Evolutionary conservation across 768 basidiomycete genomes (phyloP).

Genomic region (Termitomyces eurrhizus): DNA sequence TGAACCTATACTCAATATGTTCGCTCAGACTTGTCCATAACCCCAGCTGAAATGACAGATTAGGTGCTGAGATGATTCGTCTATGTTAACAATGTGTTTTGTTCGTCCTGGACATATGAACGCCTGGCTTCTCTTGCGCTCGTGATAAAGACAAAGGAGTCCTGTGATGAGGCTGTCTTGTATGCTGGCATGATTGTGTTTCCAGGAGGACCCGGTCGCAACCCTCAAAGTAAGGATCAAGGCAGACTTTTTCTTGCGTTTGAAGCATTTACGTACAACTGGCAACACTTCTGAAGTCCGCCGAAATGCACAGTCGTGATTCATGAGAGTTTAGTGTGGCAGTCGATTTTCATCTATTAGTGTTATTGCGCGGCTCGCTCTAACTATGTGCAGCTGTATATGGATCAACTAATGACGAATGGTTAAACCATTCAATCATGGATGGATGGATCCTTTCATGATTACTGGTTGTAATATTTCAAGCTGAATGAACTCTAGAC

Average conservation of each 20-base stretch:
- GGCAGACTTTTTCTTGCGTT: neutral
- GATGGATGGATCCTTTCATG: neutral
- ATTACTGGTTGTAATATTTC: neutral
- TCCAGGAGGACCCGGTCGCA: neutral
- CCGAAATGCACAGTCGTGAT: neutral
- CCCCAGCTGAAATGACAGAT: neutral
- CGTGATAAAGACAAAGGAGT: too few relatives aligned
- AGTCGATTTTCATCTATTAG: neutral
- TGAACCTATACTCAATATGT: neutral
- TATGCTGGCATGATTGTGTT: neutral
- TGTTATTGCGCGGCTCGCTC: neutral
- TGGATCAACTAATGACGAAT: neutral
- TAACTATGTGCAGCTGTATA: neutral
- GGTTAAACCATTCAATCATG: neutral
- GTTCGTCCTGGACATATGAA: neutral
- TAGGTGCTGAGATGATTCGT: neutral
- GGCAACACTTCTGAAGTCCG: neutral
- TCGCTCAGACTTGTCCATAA: neutral
- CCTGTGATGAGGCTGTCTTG: neutral
- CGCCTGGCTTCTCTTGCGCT: neutral
- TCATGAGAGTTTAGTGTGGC: neutral
- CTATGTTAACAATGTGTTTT: neutral
- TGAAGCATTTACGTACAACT: neutral
- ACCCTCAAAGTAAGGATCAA: neutral
- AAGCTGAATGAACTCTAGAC: neutral